Evolutionary conservation across 805 yeast genomes (phyloP).

Genomic region (Candida caryicola): DNA sequence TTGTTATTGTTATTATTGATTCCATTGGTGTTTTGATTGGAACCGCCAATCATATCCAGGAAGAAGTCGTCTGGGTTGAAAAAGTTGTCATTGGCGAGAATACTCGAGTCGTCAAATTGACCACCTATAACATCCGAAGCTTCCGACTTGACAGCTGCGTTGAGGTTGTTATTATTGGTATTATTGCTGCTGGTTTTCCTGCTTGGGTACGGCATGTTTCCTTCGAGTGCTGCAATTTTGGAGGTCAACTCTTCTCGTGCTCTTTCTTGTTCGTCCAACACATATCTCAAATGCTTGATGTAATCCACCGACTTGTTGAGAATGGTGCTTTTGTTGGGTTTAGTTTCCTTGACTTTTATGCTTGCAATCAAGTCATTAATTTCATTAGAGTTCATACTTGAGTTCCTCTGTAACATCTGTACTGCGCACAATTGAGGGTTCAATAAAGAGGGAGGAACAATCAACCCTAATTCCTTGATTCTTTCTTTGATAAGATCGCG

Average conservation of each 20-base stretch:
- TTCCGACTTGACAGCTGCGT: conserved; percentile 1
- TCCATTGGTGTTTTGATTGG: conserved; percentile 3
- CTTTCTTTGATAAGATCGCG: conserved; percentile 88
- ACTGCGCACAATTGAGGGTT: conserved; percentile 45
- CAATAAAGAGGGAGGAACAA: conserved; percentile 75
- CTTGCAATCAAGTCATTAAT: conserved; percentile 34
- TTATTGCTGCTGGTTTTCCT: neutral
- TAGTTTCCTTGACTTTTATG: conserved; percentile 57
- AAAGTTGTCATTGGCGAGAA: conserved; percentile 4
- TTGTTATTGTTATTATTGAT: conserved; percentile 1
- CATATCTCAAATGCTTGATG: conserved; percentile 61
- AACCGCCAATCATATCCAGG: conserved; percentile 15
- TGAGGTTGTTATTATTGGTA: conserved; percentile 1
- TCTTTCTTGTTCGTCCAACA: conserved; percentile 53
- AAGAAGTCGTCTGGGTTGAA: conserved; percentile 25
- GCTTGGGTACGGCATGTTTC: neutral
- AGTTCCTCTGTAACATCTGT: conserved; percentile 37
- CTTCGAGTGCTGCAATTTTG: conserved; percentile 6
- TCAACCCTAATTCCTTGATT: conserved; percentile 75
- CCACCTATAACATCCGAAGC: neutral
- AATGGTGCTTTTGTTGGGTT: conserved; percentile 81
- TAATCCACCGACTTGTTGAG: conserved; percentile 78
- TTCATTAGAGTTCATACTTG: conserved; percentile 28
- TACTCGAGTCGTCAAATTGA: conserved; percentile 2
- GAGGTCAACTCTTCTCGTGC: conserved; percentile 38